Conservation (phyloP, 352 stramenopile species). For the Phytopythium montanum region DNA sequence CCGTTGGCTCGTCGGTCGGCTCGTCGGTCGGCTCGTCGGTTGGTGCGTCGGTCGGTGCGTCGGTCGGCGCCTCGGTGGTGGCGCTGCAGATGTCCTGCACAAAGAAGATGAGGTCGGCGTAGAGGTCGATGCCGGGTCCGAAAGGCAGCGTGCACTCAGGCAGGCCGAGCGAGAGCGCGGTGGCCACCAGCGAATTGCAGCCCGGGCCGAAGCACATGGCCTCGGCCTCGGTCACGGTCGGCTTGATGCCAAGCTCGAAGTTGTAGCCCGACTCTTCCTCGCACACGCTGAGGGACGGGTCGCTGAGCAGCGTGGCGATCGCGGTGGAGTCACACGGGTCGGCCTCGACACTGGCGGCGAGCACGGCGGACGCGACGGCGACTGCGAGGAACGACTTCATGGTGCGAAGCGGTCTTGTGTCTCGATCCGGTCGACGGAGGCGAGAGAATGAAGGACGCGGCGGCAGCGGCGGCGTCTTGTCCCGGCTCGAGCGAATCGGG, state of each 20-base stretch:
- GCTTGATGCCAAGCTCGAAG: slow-evolving; percentile 21
- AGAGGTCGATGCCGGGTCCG: slow-evolving; percentile 20
- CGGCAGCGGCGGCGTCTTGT: too few relatives aligned
- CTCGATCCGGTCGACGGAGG: too few relatives aligned
- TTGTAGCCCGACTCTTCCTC: slow-evolving; percentile 22
- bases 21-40: background rate
- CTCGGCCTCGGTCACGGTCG: slow-evolving; percentile 13
- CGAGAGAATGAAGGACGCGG: too few relatives aligned
- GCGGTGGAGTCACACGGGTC: slow-evolving; percentile 1
- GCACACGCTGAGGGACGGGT: slow-evolving; percentile 22
- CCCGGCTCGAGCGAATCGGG: too few relatives aligned
- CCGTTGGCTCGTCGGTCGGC: slow-evolving; percentile 6
- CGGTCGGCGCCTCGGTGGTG: background rate
- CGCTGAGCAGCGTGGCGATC: slow-evolving; percentile 14
- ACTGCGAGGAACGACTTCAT: too few relatives aligned
- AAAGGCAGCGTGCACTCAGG: slow-evolving; percentile 26
- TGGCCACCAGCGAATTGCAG: slow-evolving; percentile 16
- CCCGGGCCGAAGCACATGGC: slow-evolving; percentile 18
- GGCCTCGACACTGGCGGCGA: too few relatives aligned
- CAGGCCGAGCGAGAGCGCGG: slow-evolving; percentile 13
- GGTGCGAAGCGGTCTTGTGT: too few relatives aligned
- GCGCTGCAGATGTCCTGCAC: slow-evolving; percentile 11
- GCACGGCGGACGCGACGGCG: too few relatives aligned
- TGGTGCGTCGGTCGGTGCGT: slow-evolving; percentile 1
- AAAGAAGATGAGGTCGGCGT: slow-evolving; percentile 4